A percentile compares a stretch with the other conserved stretches of the same genome.
Evolutionary conservation across 129 eudicot species (phyloP).

Genomic region (Flaveria robusta): DNA sequence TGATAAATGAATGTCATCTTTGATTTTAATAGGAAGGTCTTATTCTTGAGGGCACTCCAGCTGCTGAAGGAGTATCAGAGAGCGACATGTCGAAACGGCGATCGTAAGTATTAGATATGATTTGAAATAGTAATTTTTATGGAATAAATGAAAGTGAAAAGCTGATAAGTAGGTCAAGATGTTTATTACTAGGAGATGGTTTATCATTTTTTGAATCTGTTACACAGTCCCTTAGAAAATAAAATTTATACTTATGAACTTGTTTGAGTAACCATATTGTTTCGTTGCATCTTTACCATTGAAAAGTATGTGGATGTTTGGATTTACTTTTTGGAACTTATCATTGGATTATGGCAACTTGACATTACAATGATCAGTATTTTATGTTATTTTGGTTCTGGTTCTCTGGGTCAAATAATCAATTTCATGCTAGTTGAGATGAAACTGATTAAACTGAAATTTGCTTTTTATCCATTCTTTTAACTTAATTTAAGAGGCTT

Average conservation of each 20-base stretch:
- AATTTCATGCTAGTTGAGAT: neutral
- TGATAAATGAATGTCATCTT: constrained; percentile 27
- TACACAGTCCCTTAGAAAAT: neutral
- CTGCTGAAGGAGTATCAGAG: constrained; percentile 94
- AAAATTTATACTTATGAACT: neutral
- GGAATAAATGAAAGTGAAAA: constrained; percentile 13
- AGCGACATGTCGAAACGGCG: constrained; percentile 80
- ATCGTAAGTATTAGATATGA: constrained; percentile 51
- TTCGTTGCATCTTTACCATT: neutral
- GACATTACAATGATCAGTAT: neutral
- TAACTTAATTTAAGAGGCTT: neutral
- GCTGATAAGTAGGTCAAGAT: constrained; percentile 7
- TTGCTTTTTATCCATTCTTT: neutral
- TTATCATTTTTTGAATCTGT: neutral
- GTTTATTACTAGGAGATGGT: neutral
- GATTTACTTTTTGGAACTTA: neutral
- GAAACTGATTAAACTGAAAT: neutral
- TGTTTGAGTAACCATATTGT: neutral
- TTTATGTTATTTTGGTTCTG: constrained; percentile 2
- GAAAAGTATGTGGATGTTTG: neutral
- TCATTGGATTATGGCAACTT: neutral
- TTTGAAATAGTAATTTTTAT: neutral
- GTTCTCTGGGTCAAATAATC: neutral
- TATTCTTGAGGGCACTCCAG: constrained; percentile 87
- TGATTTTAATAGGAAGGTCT: constrained; percentile 77